These are phyloP conservation scores for Penicillium sp. DNA, from an alignment of 2,329 filamentous ascomycete species.

Conservation along the genomic window DNA sequence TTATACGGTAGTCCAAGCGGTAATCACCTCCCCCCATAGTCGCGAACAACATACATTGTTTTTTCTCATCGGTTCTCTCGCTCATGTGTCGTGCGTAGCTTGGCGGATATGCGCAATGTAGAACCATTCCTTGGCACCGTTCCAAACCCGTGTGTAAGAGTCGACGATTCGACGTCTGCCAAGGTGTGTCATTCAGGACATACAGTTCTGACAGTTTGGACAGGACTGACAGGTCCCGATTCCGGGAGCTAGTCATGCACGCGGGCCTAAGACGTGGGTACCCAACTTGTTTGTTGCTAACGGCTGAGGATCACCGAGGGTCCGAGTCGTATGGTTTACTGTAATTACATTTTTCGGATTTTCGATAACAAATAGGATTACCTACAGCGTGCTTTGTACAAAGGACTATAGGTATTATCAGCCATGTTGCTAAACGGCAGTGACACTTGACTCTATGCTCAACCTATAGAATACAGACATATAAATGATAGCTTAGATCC, in stretches of 20 bases:
- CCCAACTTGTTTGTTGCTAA: neutral
- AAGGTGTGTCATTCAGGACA: neutral
- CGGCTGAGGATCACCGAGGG: neutral
- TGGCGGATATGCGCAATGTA: neutral
- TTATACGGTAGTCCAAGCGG: neutral
- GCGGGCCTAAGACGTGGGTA: neutral
- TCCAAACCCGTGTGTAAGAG: neutral
- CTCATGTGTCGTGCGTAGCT: neutral
- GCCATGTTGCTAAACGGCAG: neutral
- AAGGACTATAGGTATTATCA: too few species aligned
- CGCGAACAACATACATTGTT: slow-evolving; percentile 1
- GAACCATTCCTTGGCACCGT: neutral
- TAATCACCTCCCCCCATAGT: neutral
- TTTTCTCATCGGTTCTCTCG: neutral
- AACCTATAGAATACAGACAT: too few species aligned
- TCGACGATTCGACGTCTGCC: neutral
- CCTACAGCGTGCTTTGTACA: neutral
- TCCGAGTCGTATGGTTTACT: too few species aligned
- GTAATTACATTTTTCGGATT: neutral
- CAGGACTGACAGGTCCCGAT: neutral
- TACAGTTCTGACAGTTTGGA: neutral
- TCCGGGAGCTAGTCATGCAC: neutral
- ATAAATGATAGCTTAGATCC: too few species aligned
- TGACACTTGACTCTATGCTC: too few species aligned
- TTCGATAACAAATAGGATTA: neutral